Evolutionary conservation across 257 asterid species (phyloP), one percentile per base, ranked within the genome.

Genomic region (Scutellaria minor): DNA sequence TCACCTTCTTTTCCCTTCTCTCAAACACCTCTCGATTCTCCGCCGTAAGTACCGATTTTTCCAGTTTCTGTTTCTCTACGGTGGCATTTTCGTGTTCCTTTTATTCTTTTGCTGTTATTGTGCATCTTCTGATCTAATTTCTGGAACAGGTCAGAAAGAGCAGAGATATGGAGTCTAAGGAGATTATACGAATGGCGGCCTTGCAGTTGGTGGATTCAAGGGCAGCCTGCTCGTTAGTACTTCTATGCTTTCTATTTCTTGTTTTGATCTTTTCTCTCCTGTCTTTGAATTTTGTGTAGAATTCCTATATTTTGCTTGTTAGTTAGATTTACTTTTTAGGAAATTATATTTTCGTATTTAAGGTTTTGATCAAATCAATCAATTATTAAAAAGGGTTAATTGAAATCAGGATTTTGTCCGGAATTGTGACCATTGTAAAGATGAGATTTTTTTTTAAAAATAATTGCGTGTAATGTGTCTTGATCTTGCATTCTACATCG

Each of bases 131-230:
- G 69, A 66, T 72, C 66, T 73, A 22, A 37, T 72, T 57, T 63
- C 22, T 45, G 44, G 53, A 31, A 64, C 84, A 92, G 97, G 80
- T 76, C 81, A 13, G 85, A 63, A 44, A 86, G 92, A 72, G 83
- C 87, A 4, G 87, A 85, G 82, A 88, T 95, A 79, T 92, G 99
- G 99, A 88, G 84, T 68, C 76, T 92, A 27, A 84, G 82, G 62
- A 87, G 98, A 74, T 12, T 86, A 75, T 79, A 84, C 73, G 99
- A 85, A 63, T 95, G 99, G 98, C 73, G 97, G 70, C 96, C 99
- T 74, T 95, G 96, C 88, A 78, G 80, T 68, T 95, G 99, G 99
- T 95, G 98, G 98, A 79, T 88, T 68, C 89, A 75, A 75, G 88
- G 83, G 24, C 78, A 66, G 54, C 89, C 83, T 20, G 71, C 79